Evolutionary conservation across 148 eudicot species (phyloP).

Genomic region (Diospyros lotus): DNA sequence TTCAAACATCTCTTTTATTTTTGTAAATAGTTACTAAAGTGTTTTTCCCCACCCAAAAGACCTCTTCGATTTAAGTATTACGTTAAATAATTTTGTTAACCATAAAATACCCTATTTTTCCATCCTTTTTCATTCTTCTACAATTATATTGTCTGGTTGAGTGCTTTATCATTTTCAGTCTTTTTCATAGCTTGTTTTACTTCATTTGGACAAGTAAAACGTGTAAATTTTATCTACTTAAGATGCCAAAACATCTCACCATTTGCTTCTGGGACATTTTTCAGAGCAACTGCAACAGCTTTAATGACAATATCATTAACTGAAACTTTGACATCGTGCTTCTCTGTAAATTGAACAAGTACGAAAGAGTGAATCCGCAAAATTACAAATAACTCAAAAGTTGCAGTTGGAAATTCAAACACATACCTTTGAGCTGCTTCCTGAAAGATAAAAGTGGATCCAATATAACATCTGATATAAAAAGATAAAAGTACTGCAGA

Average conservation of each 20-base stretch:
- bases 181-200: too few species aligned
- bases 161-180: too few species aligned
- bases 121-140: too few species aligned
- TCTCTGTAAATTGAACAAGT: conserved; percentile 41
- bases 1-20: too few species aligned
- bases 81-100: too few species aligned
- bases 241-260: conserved; percentile 38
- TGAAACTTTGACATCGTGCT: conserved; percentile 83
- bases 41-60: too few species aligned
- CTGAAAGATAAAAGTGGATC: conserved; percentile 85
- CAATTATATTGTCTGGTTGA: too few species aligned
- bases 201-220: too few species aligned
- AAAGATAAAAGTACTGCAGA: conserved; percentile 15
- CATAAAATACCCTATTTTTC: too few species aligned
- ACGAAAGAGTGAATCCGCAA: conserved; percentile 7
- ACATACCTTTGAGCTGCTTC: conserved; percentile 82
- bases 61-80: too few species aligned
- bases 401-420: conserved; percentile 8
- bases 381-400: neutral
- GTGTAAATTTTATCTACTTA: neutral
- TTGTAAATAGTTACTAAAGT: too few species aligned
- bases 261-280: conserved; percentile 88
- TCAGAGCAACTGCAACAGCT: conserved; percentile 90
- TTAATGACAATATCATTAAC: conserved; percentile 97
- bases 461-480: conserved; percentile 70